Evolutionary conservation across 306 rosid genomes (phyloP).

Genomic region (Ormosia emarginata): DNA sequence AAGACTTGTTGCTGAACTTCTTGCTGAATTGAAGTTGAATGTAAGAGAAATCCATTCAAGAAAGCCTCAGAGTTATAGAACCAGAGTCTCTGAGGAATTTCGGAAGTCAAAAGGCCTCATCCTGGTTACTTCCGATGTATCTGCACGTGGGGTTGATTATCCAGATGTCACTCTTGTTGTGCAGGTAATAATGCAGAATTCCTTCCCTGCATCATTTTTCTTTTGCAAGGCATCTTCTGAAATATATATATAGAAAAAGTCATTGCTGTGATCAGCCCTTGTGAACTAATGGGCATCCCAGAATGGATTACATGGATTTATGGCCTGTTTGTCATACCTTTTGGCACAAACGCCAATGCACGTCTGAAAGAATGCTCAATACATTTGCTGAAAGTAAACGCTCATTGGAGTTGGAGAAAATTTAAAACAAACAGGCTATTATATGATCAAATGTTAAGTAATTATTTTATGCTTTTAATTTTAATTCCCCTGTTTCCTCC

Average conservation of each 20-base stretch:
- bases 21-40: slow-evolving; percentile 81
- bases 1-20: slow-evolving; percentile 77
- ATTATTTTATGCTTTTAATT: neutral
- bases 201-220: neutral
- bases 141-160: slow-evolving; percentile 98
- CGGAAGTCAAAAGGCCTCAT: slow-evolving; percentile 89
- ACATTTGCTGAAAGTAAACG: neutral
- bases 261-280: neutral
- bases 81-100: slow-evolving; percentile 89
- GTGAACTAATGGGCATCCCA: neutral
- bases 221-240: neutral
- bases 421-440: neutral
- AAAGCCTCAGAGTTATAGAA: slow-evolving; percentile 87
- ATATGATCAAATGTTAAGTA: neutral
- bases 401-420: neutral
- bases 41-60: slow-evolving; percentile 97
- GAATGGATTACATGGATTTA: neutral
- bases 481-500: neutral
- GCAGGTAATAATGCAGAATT: slow-evolving; percentile 56
- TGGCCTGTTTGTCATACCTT: neutral
- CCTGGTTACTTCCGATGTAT: slow-evolving; percentile 92
- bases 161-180: slow-evolving; percentile 91
- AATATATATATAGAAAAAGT: neutral
- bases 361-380: neutral
- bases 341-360: neutral